Conservation (phyloP, 1,139 yeast genomes). For the Kodamaea derodonti region DNA sequence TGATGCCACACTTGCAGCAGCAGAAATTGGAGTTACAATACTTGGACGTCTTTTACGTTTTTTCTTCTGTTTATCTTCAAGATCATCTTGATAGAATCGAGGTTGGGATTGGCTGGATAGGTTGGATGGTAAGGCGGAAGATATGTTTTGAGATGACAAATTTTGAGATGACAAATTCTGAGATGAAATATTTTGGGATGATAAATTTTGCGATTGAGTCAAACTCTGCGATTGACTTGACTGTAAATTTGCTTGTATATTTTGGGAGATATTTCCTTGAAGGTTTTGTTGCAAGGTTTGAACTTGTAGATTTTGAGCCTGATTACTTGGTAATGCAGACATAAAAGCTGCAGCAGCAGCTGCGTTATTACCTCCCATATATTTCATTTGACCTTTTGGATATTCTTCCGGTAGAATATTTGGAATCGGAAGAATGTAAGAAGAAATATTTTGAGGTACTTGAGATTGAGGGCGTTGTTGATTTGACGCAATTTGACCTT, state of each 20-base stretch:
- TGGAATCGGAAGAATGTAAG: constrained; percentile 16
- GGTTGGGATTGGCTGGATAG: neutral
- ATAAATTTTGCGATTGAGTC: neutral
- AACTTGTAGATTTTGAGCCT: neutral
- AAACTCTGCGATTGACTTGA: neutral
- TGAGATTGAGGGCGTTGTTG: constrained; percentile 5
- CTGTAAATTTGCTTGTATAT: constrained; percentile 2
- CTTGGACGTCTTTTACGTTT: constrained; percentile 3
- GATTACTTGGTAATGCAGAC: constrained; percentile 2
- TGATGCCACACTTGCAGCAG: constrained; percentile 1
- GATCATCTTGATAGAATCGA: constrained; percentile 9
- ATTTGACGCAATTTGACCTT: constrained; percentile 4
- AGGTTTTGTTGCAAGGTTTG: constrained; percentile 1
- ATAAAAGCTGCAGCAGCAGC: constrained; percentile 2
- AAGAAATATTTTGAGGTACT: constrained; percentile 8
- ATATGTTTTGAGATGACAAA: neutral
- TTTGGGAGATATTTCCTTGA: constrained; percentile 4
- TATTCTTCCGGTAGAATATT: constrained; percentile 10
- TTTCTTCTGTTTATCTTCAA: constrained; percentile 7
- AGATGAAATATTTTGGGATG: neutral
- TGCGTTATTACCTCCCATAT: constrained; percentile 1
- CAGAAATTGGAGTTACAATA: neutral
- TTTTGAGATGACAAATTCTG: no score
- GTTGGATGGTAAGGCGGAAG: neutral
- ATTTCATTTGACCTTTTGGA: constrained; percentile 5